These are phyloP conservation scores for Russula ochroleuca DNA, from an alignment of 768 basidiomycete species.

Conservation along the genomic window DNA sequence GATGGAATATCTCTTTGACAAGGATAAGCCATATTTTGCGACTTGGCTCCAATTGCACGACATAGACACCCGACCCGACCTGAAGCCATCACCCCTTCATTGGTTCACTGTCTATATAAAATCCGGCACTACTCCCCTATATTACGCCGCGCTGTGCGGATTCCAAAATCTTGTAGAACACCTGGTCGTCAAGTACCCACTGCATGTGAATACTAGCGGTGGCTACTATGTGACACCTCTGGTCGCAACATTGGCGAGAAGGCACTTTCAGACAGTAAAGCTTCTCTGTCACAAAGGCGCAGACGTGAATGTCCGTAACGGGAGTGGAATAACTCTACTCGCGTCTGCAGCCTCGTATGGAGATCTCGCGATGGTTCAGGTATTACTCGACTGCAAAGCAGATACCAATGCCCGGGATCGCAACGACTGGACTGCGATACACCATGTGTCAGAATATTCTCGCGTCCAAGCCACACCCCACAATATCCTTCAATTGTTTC, in stretches of 20 bases:
- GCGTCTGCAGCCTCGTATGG: not conserved
- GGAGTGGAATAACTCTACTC: not conserved
- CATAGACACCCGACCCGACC: not conserved
- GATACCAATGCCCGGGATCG: not conserved
- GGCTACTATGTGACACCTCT: not conserved
- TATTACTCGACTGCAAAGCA: not conserved
- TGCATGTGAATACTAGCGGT: not conserved
- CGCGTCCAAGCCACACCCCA: too few relatives aligned
- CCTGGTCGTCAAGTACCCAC: not conserved
- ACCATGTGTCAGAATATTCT: not conserved
- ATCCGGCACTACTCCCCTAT: not conserved
- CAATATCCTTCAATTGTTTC: too few relatives aligned
- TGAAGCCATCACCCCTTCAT: not conserved
- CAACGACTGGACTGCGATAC: not conserved
- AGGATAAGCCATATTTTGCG: not conserved
- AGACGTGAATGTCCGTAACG: not conserved
- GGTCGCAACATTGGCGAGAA: not conserved
- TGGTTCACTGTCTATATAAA: accelerated
- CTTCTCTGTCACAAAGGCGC: not conserved
- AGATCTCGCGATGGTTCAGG: not conserved
- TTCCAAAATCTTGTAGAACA: not conserved
- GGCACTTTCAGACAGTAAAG: not conserved
- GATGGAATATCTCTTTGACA: not conserved
- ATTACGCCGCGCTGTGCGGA: not conserved
- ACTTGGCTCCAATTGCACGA: not conserved